phyloP scores from a whole-genome alignment of 1,284 basidiomycete species.

The Clitocybe nebularis region DNA sequence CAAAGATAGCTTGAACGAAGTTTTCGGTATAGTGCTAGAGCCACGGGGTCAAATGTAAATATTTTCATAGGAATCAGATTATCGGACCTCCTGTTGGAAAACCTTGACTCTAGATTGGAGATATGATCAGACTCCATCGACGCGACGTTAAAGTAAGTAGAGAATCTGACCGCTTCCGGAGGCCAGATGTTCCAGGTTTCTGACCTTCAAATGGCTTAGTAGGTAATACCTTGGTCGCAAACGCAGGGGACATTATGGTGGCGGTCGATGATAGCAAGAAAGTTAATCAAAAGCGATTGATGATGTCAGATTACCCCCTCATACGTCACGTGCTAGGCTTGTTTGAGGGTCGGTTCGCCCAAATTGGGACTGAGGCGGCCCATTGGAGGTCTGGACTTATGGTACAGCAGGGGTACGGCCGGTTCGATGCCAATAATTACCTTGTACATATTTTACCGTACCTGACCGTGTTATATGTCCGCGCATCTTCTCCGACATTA shows the following conservation, averaged over 20 bases:
- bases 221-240: slow-evolving; percentile 52
- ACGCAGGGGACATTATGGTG: slow-evolving; percentile 24
- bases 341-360: too few relatives aligned
- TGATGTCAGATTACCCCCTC: slow-evolving; percentile 1
- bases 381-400: too few relatives aligned
- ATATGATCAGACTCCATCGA: slow-evolving; percentile 12
- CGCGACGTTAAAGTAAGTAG: slow-evolving; percentile 12
- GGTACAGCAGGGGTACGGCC: too few relatives aligned
- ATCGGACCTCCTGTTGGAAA: slow-evolving; percentile 80
- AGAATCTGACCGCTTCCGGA: slow-evolving; percentile 73
- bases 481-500: too few relatives aligned
- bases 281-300: not conserved
- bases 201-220: slow-evolving; percentile 86
- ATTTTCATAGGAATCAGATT: slow-evolving; percentile 12
- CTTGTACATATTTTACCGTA: too few relatives aligned
- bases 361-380: too few relatives aligned
- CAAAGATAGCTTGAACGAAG: slow-evolving; percentile 94
- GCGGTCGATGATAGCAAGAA: slow-evolving; percentile 12
- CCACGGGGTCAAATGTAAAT: slow-evolving; percentile 9
- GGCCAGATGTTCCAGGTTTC: slow-evolving; percentile 93
- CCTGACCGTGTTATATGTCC: too few relatives aligned
- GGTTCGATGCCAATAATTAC: too few relatives aligned
- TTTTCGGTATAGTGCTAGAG: slow-evolving; percentile 96
- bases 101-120: slow-evolving; percentile 73
- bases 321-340: too few relatives aligned